These are phyloP conservation scores for Lachancea thermotolerans DNA, from an alignment of 805 yeast genomes.

Conservation along the genomic window DNA sequence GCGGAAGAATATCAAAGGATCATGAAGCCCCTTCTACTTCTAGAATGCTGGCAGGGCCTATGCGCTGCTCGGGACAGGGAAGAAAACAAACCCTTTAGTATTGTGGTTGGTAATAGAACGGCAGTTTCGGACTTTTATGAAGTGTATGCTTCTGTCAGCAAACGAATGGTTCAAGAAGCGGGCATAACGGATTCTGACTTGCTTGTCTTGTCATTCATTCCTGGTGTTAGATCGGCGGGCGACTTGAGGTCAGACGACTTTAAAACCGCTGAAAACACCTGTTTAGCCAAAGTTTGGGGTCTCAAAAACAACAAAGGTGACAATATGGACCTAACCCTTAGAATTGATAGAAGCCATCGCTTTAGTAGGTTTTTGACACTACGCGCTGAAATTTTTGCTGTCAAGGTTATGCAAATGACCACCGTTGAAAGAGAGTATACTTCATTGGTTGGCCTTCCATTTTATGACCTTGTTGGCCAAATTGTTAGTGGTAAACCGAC, in stretches of 20 bases:
- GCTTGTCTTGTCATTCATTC: constrained; percentile 53
- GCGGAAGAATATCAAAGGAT: constrained; percentile 60
- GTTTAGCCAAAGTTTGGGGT: constrained; percentile 76
- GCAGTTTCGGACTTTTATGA: constrained; percentile 85
- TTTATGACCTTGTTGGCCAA: constrained; percentile 66
- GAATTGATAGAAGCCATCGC: constrained; percentile 46
- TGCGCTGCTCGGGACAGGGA: constrained; percentile 61
- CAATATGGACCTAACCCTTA: constrained; percentile 64
- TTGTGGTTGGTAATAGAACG: constrained; percentile 72
- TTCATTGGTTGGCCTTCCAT: constrained; percentile 72
- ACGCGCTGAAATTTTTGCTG: constrained; percentile 54
- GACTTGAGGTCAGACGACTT: constrained; percentile 32
- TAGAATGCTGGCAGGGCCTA: constrained; percentile 93
- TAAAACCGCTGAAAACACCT: constrained; percentile 37
- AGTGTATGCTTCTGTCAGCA: constrained; percentile 66
- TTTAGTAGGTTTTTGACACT: constrained; percentile 53
- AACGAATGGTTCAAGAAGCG: constrained; percentile 42
- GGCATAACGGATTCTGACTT: constrained; percentile 71
- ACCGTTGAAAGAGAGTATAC: constrained; percentile 91
- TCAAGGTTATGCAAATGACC: constrained; percentile 78
- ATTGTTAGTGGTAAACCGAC: constrained; percentile 63
- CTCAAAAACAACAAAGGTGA: constrained; percentile 59
- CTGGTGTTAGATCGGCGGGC: constrained; percentile 24
- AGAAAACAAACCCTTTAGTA: constrained; percentile 50
- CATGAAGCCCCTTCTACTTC: constrained; percentile 72